phyloP scores from a whole-genome alignment of 106 monocot species.

The Acorus calamus region DNA sequence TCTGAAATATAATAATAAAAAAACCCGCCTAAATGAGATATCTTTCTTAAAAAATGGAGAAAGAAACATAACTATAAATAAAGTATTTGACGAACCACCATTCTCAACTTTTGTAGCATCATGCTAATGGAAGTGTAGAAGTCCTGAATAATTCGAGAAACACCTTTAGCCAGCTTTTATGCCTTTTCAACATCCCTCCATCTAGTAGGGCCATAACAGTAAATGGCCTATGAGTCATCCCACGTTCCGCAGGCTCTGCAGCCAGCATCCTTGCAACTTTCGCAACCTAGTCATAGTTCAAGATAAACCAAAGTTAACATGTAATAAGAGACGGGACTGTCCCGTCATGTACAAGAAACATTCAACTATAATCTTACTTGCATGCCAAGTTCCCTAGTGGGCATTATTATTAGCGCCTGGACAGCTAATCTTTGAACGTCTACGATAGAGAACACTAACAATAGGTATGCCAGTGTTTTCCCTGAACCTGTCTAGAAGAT shows the following conservation, averaged over 20 bases:
- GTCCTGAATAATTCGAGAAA: neutral
- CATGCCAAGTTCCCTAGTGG: constrained; percentile 97
- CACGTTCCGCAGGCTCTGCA: constrained; percentile 48
- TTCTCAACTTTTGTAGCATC: no score
- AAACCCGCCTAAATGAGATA: neutral
- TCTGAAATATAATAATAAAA: neutral
- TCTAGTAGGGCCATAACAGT: constrained; percentile 92
- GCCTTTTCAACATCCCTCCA: constrained; percentile 90
- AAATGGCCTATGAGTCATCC: constrained; percentile 36
- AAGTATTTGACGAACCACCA: no score
- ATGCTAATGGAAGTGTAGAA: neutral
- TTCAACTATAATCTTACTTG: constrained; percentile 40
- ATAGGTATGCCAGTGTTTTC: constrained; percentile 87
- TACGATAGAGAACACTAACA: constrained; percentile 65
- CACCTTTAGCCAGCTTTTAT: constrained; percentile 89
- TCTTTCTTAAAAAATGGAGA: neutral
- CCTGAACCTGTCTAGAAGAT: constrained; percentile 90
- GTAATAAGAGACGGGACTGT: neutral
- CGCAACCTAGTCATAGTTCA: constrained; percentile 44
- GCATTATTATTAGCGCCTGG: constrained; percentile 86
- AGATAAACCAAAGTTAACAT: neutral
- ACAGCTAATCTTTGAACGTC: constrained; percentile 62
- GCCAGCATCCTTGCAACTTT: constrained; percentile 84
- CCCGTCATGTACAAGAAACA: neutral
- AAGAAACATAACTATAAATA: neutral